Evolutionary conservation across 768 basidiomycete species (phyloP).

Genomic region (Sporobolomyces phaffii): DNA sequence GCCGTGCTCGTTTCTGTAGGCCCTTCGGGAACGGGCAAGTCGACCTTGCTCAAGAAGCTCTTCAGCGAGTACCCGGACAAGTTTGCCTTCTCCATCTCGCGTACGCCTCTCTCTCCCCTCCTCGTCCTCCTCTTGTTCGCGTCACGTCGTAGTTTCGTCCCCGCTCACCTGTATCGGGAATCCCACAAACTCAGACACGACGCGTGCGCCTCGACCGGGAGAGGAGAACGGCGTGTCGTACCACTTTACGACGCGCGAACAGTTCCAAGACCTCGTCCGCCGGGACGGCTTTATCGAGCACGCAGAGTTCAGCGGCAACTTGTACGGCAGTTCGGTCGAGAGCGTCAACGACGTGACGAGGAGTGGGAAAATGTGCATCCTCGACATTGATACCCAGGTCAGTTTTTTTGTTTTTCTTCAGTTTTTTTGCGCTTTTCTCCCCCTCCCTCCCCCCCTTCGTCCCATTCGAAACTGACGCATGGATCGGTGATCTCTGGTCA

Average conservation of each 20-base stretch:
- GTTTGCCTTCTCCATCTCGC: constrained; percentile 91
- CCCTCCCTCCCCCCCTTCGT: too few species aligned
- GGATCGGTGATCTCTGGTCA: too few species aligned
- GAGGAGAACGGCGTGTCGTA: constrained; percentile 79
- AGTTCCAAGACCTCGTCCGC: constrained; percentile 64
- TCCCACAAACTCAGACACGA: constrained; percentile 63
- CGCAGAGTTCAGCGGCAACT: constrained; percentile 85
- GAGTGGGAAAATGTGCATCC: constrained; percentile 76
- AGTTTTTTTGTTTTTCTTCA: constrained; percentile 17
- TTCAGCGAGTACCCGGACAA: constrained; percentile 72
- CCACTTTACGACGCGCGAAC: constrained; percentile 68
- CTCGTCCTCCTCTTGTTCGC: neutral
- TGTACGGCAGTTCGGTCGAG: constrained; percentile 82
- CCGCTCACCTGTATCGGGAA: neutral
- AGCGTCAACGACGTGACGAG: constrained; percentile 62
- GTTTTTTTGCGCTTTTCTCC: too few species aligned
- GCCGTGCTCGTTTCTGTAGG: neutral
- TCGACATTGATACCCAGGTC: constrained; percentile 96
- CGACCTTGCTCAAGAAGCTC: constrained; percentile 74
- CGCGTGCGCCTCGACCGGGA: constrained; percentile 71
- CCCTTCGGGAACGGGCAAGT: constrained; percentile 90
- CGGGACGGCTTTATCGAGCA: constrained; percentile 83
- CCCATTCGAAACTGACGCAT: neutral
- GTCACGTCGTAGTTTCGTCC: neutral
- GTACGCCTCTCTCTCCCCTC: constrained; percentile 50